Evolutionary conservation across 768 basidiomycete species (phyloP), one percentile per base, ranked within the genome.

Genomic region (Boletus sp.): DNA sequence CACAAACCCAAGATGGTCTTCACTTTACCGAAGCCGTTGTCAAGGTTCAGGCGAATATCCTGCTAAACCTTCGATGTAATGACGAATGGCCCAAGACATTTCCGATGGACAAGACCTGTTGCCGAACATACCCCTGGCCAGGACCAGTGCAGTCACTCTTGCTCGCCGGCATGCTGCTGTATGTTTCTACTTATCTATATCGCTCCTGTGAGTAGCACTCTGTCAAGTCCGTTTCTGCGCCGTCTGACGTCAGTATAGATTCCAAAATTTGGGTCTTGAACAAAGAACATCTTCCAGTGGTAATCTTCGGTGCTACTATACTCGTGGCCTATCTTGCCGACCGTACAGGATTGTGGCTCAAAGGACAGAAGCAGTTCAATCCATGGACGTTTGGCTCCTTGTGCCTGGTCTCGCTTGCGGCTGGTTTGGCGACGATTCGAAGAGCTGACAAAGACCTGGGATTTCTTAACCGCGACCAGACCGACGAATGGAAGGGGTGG

Each of bases 401-500:
- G n/a, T 79, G 73, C 62, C 18, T 88, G n/a, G 61, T 72, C 24
- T 73, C 78, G 29, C 73, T 94, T 29, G 74, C 63, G 9, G 71
- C 78, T 18, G 94, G 93, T 5, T 64, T 92, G 46, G 72, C 70
- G 10, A 90, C 86, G 1, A 72, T 91, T 60, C 86, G 84, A 67
- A 81, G 81, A 18, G 80, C 80, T 17, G 91, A 92, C 61, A 92
- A 88, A 65, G 92, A 97, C 66, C 73, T 89, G 50, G 94, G 94
- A 0, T 92, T 94, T 73, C 76, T 97, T 64, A 95, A 93, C 66
- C 81, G 94, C 55, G 91, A 94, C 49, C 92, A 96, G 71, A 96
- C 93, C 1, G 92, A 97, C 62, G 94, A 97, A 73, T 97, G 94
- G 94, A 96, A 96, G 72, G 94, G 94, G 4, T 97, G 94, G 94